Evolutionary conservation across 2,329 filamentous ascomycete genomes (phyloP), one percentile per base, ranked within the genome.

Genomic region (Rugonectria rugulosa): DNA sequence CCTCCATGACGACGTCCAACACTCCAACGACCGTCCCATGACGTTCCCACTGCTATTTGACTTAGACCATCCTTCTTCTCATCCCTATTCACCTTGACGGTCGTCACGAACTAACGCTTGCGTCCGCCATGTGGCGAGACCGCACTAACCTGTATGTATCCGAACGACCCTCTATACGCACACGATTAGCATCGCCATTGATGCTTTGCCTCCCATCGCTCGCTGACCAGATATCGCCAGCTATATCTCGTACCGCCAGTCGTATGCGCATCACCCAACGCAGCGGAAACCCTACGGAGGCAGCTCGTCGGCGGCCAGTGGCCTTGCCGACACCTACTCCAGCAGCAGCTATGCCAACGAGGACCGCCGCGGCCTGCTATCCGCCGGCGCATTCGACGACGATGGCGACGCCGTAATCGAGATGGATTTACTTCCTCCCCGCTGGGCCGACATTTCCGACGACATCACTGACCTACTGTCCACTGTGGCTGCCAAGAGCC

Each of bases 241-340:
- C 73, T 99, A 96, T 76, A 95, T 99, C 74, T 98, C 95, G 76
- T 99, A 98, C 82, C 93, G 95, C 70, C 95, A 99, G 80, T 98
- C 94, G 69, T 98, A 97, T 77, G 87, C 92, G 68, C 95, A 98
- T 76, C 93, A 97, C 73, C 95, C 95, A 49, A 85, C 88, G 58
- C 93, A 96, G 78, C 92, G 92, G 77, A 86, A 87, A 64, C 88
- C 88, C 68, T 90, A 89, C 78, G 78, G 81, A 56, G 75, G 73
- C 46, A 69, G 72, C 58, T 65, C 70, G 19, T 77, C 84, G 53
- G 77, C 80, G 66, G 75, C 83, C 53, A 75, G 80, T 66, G 83
- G 82, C 75, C 86, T 86, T 71, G 80, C 80, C 60, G 85, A 88
- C 62, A 73, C 77, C 59, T 83, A 84, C 67, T 80, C 84, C 72